Percentiles rank a stretch among this genome's conserved stretches.
Evolutionary conservation across 2,329 filamentous ascomycete species (phyloP).

Genomic region (Tothia fuscella): DNA sequence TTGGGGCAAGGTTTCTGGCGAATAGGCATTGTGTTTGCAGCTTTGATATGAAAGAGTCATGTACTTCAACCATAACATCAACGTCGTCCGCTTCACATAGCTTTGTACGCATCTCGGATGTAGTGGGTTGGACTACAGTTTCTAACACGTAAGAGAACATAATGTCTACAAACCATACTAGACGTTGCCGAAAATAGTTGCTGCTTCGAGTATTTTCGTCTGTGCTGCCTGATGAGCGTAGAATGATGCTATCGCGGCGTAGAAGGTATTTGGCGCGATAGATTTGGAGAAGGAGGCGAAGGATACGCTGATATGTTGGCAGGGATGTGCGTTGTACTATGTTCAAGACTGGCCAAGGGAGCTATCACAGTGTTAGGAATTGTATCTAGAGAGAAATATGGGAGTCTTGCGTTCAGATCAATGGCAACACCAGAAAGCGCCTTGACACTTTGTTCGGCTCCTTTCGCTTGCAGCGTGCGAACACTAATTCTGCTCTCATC

Average conservation of each 20-base stretch:
- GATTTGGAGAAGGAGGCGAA: constrained; percentile 66
- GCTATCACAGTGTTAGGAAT: constrained; percentile 17
- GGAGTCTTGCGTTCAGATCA: constrained; percentile 56
- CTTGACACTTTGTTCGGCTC: constrained; percentile 46
- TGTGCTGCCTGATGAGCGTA: constrained; percentile 11
- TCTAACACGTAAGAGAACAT: constrained; percentile 66
- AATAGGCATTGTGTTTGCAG: constrained; percentile 60
- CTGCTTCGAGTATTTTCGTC: constrained; percentile 24
- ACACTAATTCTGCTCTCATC: constrained; percentile 53
- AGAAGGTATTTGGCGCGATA: constrained; percentile 59
- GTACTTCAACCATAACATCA: constrained; percentile 65
- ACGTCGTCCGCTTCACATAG: constrained; percentile 57
- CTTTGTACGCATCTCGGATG: constrained; percentile 41
- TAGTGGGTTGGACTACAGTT: constrained; percentile 54
- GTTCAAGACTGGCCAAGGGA: constrained; percentile 53
- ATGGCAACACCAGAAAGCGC: constrained; percentile 52
- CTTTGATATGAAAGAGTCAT: constrained; percentile 50
- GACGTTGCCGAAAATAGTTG: constrained; percentile 37
- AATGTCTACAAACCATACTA: constrained; percentile 67
- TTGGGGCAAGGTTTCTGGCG: constrained; percentile 53
- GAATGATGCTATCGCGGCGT: constrained; percentile 35
- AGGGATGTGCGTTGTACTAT: constrained; percentile 57
- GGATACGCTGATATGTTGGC: constrained; percentile 56
- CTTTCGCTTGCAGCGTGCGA: constrained; percentile 34
- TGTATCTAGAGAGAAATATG: constrained; percentile 27